Base-by-base conservation (phyloP, 78 protist genomes). In the Capsaspora owczarzaki region DNA sequence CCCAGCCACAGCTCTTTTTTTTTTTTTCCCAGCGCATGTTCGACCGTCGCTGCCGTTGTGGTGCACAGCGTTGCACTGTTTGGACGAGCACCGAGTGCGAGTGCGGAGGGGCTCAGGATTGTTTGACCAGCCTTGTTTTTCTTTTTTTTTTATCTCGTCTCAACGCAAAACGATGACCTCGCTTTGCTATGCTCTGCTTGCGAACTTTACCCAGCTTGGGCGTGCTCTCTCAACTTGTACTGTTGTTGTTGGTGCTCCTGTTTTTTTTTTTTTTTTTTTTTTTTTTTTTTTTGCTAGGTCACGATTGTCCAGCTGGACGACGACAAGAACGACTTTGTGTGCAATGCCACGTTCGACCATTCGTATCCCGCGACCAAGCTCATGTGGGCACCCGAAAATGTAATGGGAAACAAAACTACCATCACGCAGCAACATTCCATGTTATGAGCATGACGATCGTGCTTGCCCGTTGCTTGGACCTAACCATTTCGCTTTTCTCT, bases 361-460 rank as follows among this genome's bases (percentile, higher is more conserved):
- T 94, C 93, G 0, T 96, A 94, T 47, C 99, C 99, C 19, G 85
- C 99, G 6, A 94, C 99, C 0, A 95, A 94, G 87, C 80, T 93
- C 43, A 79, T 86, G 94, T 97, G 93, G 92, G 37, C 79, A 20
- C 97, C 99, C 0, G 90, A 84, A 70, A 80, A 78, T 23, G 78
- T 61, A 16, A 3, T 35, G 20, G 41, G 22, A 4, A 3, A 35
- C 2, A 41, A 61, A 2, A 33, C 25, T 46, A 12, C 12, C 12
- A 14, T 46, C 25, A 46, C 33, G 22, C 33, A 60, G 66, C 8
- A 25, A 60, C 12, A 60, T 2, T 23, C 31, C 6, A 25, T 23
- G 35, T 23, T 6, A 60, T 12, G 22, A 16, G 4, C 33, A 27
- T 5, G 66, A 16, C 22, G 66, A 20, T 5, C 22, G 66, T 60